A percentile compares a stretch with the other conserved stretches of the same genome.
Conservation (phyloP, 495 filamentous ascomycete species). For the Hypomontagnella submonticulosa region DNA sequence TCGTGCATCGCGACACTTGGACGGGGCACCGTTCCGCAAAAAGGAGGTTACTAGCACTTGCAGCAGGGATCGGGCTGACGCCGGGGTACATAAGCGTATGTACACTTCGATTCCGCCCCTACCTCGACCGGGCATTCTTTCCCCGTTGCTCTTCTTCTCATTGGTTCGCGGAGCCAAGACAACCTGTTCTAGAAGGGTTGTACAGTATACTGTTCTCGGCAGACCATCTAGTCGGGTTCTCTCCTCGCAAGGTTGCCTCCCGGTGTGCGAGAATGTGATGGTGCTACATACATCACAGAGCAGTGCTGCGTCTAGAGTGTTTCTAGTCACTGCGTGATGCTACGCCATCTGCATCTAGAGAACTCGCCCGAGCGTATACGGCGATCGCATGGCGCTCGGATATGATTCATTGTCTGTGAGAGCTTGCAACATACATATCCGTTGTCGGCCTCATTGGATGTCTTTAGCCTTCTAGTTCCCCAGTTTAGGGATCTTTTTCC, state of each 20-base stretch:
- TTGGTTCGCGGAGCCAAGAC: constrained; percentile 31
- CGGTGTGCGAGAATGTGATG: constrained; percentile 24
- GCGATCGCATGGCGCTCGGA: constrained; percentile 23
- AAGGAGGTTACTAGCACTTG: constrained; percentile 28
- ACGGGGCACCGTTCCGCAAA: constrained; percentile 40
- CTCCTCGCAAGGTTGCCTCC: constrained; percentile 12
- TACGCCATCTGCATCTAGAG: constrained; percentile 30
- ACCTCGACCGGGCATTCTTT: constrained; percentile 5
- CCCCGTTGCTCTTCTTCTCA: background rate
- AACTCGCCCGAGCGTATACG: constrained; percentile 23
- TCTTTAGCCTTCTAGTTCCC: constrained; percentile 9
- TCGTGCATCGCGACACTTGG: constrained; percentile 26
- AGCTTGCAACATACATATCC: constrained; percentile 7
- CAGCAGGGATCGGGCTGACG: constrained; percentile 33
- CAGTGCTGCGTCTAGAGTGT: constrained; percentile 28
- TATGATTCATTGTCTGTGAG: constrained; percentile 19
- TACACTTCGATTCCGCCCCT: background rate
- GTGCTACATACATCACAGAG: constrained; percentile 3
- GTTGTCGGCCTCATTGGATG: constrained; percentile 11
- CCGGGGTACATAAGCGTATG: background rate
- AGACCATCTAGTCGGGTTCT: constrained; percentile 22
- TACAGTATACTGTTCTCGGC: constrained; percentile 17
- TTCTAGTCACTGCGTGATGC: constrained; percentile 29
- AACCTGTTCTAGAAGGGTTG: constrained; percentile 40
- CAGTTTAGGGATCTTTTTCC: constrained; percentile 7